Conservation (phyloP, 164 flowering plant genomes). For the Piper longum region DNA sequence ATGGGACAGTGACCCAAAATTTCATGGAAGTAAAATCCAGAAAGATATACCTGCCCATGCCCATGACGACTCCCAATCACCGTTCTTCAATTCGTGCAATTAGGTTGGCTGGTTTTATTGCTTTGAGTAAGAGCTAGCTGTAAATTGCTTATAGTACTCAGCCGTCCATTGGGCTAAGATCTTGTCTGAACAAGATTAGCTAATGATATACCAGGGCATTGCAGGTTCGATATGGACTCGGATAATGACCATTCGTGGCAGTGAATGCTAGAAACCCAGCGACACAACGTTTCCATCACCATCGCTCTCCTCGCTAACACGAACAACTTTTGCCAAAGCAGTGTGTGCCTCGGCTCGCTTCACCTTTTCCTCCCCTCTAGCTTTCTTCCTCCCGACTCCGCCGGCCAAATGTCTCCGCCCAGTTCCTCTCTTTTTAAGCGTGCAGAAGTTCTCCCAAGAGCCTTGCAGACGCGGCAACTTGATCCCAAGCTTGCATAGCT, state of each 20-base stretch:
- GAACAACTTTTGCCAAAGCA: neutral
- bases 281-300: neutral
- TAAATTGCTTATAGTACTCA: too few species aligned
- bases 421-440: neutral
- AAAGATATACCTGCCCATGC: too few species aligned
- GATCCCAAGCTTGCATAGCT: neutral
- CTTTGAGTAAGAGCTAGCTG: too few species aligned
- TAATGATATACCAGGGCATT: too few species aligned
- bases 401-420: too few species aligned
- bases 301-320: neutral
- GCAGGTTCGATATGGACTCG: neutral
- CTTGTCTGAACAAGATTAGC: neutral
- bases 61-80: too few species aligned
- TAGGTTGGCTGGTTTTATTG: too few species aligned
- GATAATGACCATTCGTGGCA: neutral
- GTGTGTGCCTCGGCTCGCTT: too few species aligned
- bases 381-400: too few species aligned
- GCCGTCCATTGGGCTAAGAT: neutral
- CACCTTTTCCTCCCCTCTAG: too few species aligned
- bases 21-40: neutral
- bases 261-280: neutral
- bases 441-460: neutral
- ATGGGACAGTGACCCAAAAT: neutral
- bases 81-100: too few species aligned
- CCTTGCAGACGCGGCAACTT: neutral